Conservation (phyloP, 129 eudicot genomes). For the Lonicera japonica region DNA sequence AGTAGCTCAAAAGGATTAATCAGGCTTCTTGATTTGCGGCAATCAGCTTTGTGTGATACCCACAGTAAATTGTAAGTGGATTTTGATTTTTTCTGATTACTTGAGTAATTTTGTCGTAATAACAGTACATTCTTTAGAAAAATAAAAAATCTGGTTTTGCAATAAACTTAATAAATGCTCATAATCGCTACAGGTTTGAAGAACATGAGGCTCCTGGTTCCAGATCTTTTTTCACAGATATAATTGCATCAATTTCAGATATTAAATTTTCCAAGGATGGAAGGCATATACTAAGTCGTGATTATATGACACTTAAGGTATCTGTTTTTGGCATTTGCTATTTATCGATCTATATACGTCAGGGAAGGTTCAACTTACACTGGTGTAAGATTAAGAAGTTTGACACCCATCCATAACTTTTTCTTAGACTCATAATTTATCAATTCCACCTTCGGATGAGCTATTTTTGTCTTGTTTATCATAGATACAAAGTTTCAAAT, state of each 20-base stretch:
- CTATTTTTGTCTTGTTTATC: too few species aligned
- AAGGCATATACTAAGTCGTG: conserved; percentile 81
- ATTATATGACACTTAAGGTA: conserved; percentile 97
- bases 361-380: too few species aligned
- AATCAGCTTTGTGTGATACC: conserved; percentile 85
- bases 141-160: not conserved
- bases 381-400: too few species aligned
- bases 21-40: conserved; percentile 87
- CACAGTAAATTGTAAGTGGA: conserved; percentile 84
- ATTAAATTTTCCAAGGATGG: conserved; percentile 85
- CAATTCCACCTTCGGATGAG: too few species aligned
- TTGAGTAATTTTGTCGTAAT: too few species aligned
- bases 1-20: conserved; percentile 97
- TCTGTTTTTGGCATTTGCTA: not conserved
- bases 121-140: conserved; percentile 3
- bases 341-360: not conserved
- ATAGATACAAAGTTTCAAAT: too few species aligned
- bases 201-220: conserved; percentile 85
- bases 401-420: too few species aligned
- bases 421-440: too few species aligned
- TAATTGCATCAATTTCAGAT: conserved; percentile 90
- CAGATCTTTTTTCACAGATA: conserved; percentile 85
- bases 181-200: conserved; percentile 59
- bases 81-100: not conserved
- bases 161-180: not conserved